phyloP scores from a whole-genome alignment of 23 red algal genomes.

The Porphyridium purpureum region DNA sequence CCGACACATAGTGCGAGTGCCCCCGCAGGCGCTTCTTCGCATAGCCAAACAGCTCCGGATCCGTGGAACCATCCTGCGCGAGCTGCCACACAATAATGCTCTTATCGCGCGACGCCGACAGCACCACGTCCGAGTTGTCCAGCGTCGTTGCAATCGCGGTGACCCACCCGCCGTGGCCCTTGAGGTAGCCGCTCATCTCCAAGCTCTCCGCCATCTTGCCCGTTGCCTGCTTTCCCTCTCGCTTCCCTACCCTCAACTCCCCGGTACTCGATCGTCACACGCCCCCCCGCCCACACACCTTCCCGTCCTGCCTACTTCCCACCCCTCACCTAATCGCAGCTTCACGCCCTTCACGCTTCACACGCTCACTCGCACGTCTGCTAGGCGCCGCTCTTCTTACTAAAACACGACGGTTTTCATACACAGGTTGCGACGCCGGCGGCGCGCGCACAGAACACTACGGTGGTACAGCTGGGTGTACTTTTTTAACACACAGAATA shows the following conservation, averaged over 20 bases:
- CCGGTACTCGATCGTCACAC: neutral
- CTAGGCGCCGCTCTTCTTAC: too few relatives aligned
- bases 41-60: slow-evolving; percentile 47
- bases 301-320: neutral
- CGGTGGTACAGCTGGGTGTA: too few relatives aligned
- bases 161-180: slow-evolving; percentile 93
- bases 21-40: slow-evolving; percentile 55
- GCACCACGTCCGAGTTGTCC: slow-evolving; percentile 50
- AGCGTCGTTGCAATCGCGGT: slow-evolving; percentile 68
- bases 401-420: too few relatives aligned
- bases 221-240: neutral
- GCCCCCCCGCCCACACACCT: neutral
- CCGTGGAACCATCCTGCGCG: slow-evolving; percentile 26
- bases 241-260: neutral
- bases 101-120: slow-evolving; percentile 90
- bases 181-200: slow-evolving; percentile 63
- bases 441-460: too few relatives aligned
- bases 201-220: slow-evolving; percentile 55
- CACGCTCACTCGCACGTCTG: too few relatives aligned
- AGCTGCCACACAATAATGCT: slow-evolving; percentile 94
- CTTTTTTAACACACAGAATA: too few relatives aligned
- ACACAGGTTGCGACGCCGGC: too few relatives aligned
- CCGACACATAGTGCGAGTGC: slow-evolving; percentile 90
- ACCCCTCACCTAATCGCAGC: neutral
- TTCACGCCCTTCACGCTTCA: too few relatives aligned